phyloP scores from a whole-genome alignment of 2,329 filamentous ascomycete species.

The Plenodomus lindquistii region DNA sequence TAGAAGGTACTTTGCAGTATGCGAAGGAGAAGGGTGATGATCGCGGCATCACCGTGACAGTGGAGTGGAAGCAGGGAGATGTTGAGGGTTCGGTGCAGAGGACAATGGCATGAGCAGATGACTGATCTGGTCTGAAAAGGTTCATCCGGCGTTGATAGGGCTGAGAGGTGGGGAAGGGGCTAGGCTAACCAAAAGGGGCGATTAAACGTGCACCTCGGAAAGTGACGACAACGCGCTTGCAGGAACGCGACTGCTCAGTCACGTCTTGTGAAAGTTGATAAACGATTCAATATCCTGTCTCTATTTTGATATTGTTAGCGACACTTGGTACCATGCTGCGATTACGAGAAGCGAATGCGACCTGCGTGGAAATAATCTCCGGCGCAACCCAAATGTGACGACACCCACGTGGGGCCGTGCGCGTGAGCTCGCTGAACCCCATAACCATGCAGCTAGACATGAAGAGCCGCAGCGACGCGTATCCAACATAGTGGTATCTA shows the following conservation, averaged over 20 bases:
- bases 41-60: slow-evolving; percentile 45
- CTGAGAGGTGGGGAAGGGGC: neutral
- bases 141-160: neutral
- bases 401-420: slow-evolving; percentile 39
- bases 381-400: slow-evolving; percentile 9
- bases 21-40: slow-evolving; percentile 59
- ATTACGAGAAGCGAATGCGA: no score
- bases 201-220: neutral
- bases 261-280: neutral
- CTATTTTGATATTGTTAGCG: no score
- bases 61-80: slow-evolving; percentile 43
- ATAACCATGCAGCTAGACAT: slow-evolving; percentile 3
- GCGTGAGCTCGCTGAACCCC: slow-evolving; percentile 30
- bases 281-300: neutral
- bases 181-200: neutral
- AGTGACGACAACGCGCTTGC: slow-evolving; percentile 1
- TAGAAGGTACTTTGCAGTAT: slow-evolving; percentile 73
- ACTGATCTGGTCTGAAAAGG: neutral
- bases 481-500: neutral
- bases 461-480: neutral
- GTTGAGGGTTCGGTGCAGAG: slow-evolving; percentile 38
- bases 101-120: slow-evolving; percentile 28
- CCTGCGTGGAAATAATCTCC: neutral
- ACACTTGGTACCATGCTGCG: no score
- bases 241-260: neutral